phyloP scores from a whole-genome alignment of 176 grass and related monocot genomes.

The Eragrostis curvula region DNA sequence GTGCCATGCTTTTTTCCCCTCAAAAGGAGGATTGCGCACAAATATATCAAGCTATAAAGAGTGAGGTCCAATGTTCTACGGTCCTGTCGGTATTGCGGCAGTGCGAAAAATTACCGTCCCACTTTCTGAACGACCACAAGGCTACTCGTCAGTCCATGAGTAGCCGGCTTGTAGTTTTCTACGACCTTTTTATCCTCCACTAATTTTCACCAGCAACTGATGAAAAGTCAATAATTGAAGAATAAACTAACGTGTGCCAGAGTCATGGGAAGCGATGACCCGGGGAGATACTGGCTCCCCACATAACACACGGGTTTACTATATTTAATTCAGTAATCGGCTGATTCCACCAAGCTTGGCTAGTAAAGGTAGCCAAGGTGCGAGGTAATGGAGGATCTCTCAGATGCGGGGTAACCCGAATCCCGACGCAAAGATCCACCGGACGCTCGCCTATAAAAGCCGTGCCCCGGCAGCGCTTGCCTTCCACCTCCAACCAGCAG shows the following conservation, averaged over 20 bases:
- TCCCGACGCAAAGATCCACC: constrained; percentile 41
- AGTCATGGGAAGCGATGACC: constrained; percentile 23
- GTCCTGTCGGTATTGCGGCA: background rate
- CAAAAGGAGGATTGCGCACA: background rate
- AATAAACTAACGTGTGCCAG: constrained; percentile 24
- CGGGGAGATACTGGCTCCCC: constrained; percentile 37
- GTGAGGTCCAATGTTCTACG: too few species aligned
- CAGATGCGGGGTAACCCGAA: constrained; percentile 10
- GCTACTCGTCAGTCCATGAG: background rate
- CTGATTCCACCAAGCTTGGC: background rate
- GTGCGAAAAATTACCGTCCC: background rate
- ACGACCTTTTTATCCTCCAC: background rate
- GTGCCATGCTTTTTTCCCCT: background rate
- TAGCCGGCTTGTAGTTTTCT: background rate
- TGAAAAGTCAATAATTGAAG: background rate
- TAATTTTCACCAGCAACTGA: background rate
- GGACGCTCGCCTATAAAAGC: constrained; percentile 40
- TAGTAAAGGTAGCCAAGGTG: background rate
- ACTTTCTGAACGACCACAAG: background rate
- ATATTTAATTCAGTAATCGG: background rate
- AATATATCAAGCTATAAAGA: background rate
- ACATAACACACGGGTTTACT: constrained; percentile 22
- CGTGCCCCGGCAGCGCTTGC: background rate
- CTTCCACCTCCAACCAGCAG: background rate
- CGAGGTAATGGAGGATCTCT: constrained; percentile 28